Evolutionary conservation across 345 rosid genomes (phyloP).

Genomic region (Lagerstroemia speciosa): DNA sequence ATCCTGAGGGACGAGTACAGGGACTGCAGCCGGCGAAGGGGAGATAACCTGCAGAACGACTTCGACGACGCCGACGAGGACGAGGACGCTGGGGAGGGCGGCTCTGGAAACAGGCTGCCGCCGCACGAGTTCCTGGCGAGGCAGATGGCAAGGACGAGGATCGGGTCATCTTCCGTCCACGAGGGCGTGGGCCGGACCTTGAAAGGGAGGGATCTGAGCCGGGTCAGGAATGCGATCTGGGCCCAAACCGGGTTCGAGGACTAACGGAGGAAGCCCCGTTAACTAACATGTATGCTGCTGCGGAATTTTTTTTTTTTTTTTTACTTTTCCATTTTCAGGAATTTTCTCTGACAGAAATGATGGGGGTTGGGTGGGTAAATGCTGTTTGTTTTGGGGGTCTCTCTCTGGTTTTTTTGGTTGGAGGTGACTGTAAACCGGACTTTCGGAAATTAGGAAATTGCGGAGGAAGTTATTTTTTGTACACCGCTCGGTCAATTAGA

Average conservation of each 20-base stretch:
- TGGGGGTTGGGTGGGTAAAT: too few species aligned
- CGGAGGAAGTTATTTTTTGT: neutral
- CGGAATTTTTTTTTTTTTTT: too few species aligned
- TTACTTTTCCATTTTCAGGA: too few species aligned
- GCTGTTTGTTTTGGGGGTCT: too few species aligned
- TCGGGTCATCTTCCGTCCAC: constrained; percentile 9
- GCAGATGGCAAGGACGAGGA: constrained; percentile 14
- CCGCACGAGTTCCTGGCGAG: constrained; percentile 16
- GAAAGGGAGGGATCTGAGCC: constrained; percentile 17
- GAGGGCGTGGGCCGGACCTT: constrained; percentile 11
- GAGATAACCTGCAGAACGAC: constrained; percentile 1
- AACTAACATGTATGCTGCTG: neutral
- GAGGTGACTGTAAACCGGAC: neutral
- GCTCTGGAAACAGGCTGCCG: constrained; percentile 3
- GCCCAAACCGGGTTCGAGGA: constrained; percentile 13
- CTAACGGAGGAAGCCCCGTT: neutral
- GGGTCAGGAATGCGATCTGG: constrained; percentile 15
- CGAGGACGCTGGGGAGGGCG: neutral
- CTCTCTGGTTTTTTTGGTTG: neutral
- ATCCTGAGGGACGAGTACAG: constrained; percentile 18
- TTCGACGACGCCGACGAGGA: constrained; percentile 8
- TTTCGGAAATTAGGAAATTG: neutral
- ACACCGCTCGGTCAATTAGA: neutral
- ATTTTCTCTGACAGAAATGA: too few species aligned
- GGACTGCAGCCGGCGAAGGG: constrained; percentile 2